Conservation (phyloP, 2,329 filamentous ascomycete species). For the Paracamarosporium sp. region DNA sequence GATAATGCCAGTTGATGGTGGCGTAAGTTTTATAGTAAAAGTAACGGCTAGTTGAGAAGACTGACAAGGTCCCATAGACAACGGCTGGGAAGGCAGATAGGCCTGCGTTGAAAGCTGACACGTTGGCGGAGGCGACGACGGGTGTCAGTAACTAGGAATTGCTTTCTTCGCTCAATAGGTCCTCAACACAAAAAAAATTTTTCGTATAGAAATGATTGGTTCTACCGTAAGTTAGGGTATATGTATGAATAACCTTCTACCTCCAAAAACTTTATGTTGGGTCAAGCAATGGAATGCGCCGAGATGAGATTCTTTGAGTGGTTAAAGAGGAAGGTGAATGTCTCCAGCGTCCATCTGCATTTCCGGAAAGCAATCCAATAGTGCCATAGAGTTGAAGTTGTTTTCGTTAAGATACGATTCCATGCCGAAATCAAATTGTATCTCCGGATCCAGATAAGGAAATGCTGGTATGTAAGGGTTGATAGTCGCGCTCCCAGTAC, state of each 20-base stretch:
- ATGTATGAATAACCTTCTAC: too few species aligned
- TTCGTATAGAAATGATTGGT: too few species aligned
- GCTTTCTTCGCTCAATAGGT: neutral
- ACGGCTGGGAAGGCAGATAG: slow-evolving; percentile 32
- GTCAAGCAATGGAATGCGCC: too few species aligned
- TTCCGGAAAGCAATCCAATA: slow-evolving; percentile 15
- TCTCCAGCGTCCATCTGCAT: slow-evolving; percentile 9
- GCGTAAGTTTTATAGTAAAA: slow-evolving; percentile 17
- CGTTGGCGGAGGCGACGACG: slow-evolving; percentile 15
- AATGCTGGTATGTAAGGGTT: slow-evolving; percentile 14
- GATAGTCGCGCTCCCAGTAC: neutral
- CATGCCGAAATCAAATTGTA: neutral
- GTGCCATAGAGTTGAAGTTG: slow-evolving; percentile 1
- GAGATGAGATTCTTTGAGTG: too few species aligned
- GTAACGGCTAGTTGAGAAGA: neutral
- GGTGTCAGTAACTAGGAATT: slow-evolving; percentile 11
- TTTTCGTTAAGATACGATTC: neutral
- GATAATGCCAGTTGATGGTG: slow-evolving; percentile 28
- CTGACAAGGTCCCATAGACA: slow-evolving; percentile 16
- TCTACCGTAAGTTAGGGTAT: too few species aligned
- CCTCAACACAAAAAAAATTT: too few species aligned
- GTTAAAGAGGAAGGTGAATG: neutral
- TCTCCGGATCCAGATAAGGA: slow-evolving; percentile 10
- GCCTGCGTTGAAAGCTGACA: slow-evolving; percentile 27
- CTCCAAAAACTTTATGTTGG: too few species aligned